Evolutionary conservation across 2,329 filamentous ascomycete genomes (phyloP).

Genomic region (Monilinia laxa): DNA sequence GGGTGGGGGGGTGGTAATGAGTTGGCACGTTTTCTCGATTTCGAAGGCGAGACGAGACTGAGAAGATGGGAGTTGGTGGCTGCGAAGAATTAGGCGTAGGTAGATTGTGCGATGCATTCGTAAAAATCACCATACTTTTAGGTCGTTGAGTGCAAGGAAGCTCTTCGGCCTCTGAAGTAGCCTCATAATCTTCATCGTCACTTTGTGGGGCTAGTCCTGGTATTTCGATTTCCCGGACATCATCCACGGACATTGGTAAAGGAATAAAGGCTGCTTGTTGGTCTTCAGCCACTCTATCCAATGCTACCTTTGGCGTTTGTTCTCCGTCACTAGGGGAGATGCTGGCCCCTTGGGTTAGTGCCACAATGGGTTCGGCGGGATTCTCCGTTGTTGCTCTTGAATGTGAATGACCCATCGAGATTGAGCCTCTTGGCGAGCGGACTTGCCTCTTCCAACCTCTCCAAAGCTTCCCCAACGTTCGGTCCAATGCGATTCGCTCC

Average conservation of each 20-base stretch:
- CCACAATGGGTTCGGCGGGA: slow-evolving; percentile 27
- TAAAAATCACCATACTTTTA: slow-evolving; percentile 47
- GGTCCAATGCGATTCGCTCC: slow-evolving; percentile 87
- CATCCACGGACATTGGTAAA: slow-evolving; percentile 65
- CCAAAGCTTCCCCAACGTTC: slow-evolving; percentile 87
- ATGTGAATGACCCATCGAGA: slow-evolving; percentile 48
- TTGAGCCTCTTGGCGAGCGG: slow-evolving; percentile 54
- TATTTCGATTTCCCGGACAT: slow-evolving; percentile 78
- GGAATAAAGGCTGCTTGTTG: slow-evolving; percentile 58
- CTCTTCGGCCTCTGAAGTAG: slow-evolving; percentile 43
- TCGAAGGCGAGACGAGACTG: slow-evolving; percentile 12
- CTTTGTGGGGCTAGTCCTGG: slow-evolving; percentile 64
- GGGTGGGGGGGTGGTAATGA: slow-evolving; percentile 36
- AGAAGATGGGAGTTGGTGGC: slow-evolving; percentile 26
- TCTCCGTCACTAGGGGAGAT: slow-evolving; percentile 41
- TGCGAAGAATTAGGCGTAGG: slow-evolving; percentile 37
- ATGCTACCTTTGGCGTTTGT: slow-evolving; percentile 27
- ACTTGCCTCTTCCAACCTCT: slow-evolving; percentile 90
- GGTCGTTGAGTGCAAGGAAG: slow-evolving; percentile 41
- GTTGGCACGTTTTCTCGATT: slow-evolving; percentile 36
- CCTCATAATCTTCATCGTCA: slow-evolving; percentile 59
- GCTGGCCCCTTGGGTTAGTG: slow-evolving; percentile 39
- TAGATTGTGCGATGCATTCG: slow-evolving; percentile 32
- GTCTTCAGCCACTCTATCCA: slow-evolving; percentile 32
- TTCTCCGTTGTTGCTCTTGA: slow-evolving; percentile 48